A percentile compares a stretch with the other conserved stretches of the same genome.
phyloP scores from a whole-genome alignment of 306 rosid genomes.

The Alnus rubra region DNA sequence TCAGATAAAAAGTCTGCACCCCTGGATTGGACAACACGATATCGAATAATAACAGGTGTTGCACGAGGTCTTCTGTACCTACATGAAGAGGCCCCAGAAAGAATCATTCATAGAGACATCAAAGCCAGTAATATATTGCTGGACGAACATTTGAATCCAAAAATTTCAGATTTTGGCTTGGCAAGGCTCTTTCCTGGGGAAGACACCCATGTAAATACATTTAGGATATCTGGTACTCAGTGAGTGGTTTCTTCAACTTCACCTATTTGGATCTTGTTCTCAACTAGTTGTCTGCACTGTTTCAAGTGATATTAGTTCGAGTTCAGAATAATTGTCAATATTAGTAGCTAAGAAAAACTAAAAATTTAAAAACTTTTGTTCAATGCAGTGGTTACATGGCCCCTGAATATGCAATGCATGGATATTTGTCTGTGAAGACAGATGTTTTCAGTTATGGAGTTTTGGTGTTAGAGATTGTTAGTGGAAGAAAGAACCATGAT shows the following conservation, averaged over 20 bases:
- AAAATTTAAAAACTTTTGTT: constrained; percentile 10
- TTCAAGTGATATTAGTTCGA: background rate
- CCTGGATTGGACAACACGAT: constrained; percentile 70
- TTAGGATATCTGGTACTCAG: constrained; percentile 88
- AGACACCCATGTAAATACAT: constrained; percentile 78
- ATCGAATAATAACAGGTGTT: constrained; percentile 58
- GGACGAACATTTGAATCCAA: constrained; percentile 73
- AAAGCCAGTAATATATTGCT: constrained; percentile 87
- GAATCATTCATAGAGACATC: constrained; percentile 89
- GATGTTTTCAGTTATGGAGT: constrained; percentile 91
- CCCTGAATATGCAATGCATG: constrained; percentile 87
- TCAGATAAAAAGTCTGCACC: constrained; percentile 66
- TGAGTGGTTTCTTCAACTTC: constrained; percentile 50
- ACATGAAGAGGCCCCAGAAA: constrained; percentile 83
- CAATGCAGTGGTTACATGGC: constrained; percentile 85
- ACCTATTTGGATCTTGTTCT: constrained; percentile 14
- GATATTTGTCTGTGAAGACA: constrained; percentile 79
- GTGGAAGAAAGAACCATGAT: constrained; percentile 79
- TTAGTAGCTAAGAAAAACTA: background rate
- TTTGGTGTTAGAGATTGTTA: constrained; percentile 73
- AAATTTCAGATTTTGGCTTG: constrained; percentile 86
- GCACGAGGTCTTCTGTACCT: constrained; percentile 84
- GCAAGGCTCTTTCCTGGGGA: constrained; percentile 96
- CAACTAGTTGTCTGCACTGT: background rate
- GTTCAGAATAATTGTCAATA: background rate